These are phyloP conservation scores for Chaetomium fimeti DNA, from an alignment of 495 filamentous ascomycete genomes.

Conservation along the genomic window DNA sequence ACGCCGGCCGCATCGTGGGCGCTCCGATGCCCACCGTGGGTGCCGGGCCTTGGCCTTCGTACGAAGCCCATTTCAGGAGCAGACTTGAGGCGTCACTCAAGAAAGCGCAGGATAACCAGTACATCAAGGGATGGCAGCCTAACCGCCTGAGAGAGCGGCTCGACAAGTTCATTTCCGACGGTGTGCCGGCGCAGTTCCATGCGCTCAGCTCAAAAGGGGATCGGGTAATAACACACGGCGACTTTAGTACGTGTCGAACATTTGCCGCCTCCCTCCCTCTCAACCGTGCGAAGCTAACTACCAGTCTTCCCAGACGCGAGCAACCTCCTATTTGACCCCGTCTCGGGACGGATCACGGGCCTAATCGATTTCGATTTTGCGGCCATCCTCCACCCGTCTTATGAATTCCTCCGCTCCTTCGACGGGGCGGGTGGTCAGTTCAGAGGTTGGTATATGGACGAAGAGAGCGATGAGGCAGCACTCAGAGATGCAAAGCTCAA, in stretches of 20 bases:
- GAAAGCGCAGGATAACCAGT: slow-evolving; percentile 7
- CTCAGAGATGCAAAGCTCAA: slow-evolving; percentile 17
- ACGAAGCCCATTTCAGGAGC: not conserved
- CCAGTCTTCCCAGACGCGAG: slow-evolving; percentile 1
- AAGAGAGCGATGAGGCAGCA: slow-evolving; percentile 13
- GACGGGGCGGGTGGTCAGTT: not conserved
- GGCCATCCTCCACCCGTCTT: slow-evolving; percentile 9
- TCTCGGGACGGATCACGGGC: slow-evolving; percentile 9
- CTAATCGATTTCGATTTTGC: slow-evolving; percentile 19
- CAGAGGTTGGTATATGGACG: slow-evolving; percentile 14
- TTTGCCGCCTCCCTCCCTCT: not conserved
- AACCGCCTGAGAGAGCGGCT: slow-evolving; percentile 13
- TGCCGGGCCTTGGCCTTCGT: not conserved
- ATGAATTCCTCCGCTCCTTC: slow-evolving; percentile 15
- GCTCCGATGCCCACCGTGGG: not conserved
- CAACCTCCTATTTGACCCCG: slow-evolving; percentile 15
- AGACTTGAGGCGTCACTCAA: not conserved
- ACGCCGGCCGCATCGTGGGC: not conserved
- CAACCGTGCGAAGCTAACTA: too few species aligned
- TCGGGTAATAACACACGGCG: slow-evolving; percentile 1
- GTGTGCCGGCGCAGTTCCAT: slow-evolving; percentile 14
- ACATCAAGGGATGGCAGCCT: slow-evolving; percentile 16
- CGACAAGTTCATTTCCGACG: slow-evolving; percentile 8
- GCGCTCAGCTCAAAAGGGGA: not conserved
- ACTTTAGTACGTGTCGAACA: slow-evolving; percentile 6